Conservation (phyloP, 164 flowering plant genomes). For the Nymphaea thermarum region DNA sequence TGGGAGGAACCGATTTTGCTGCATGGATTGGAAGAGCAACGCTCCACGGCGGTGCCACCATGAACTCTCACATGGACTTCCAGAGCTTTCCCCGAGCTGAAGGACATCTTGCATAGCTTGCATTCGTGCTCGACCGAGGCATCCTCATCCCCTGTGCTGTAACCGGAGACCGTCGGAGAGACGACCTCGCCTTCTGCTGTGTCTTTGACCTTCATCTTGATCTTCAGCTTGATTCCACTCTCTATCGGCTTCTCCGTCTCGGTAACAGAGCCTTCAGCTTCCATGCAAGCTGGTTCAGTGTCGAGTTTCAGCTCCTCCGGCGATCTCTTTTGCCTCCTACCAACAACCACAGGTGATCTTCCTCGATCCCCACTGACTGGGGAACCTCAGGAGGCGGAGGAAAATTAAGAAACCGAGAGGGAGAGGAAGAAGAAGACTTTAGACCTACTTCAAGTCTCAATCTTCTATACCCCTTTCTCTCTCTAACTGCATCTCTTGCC, state of each 20-base stretch:
- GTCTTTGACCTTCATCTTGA: neutral
- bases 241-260: neutral
- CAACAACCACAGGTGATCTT: too few species aligned
- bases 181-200: neutral
- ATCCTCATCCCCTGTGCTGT: neutral
- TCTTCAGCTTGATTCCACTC: neutral
- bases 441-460: too few species aligned
- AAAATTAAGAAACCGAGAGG: too few species aligned
- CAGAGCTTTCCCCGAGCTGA: conserved; percentile 1
- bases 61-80: neutral
- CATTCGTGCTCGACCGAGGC: neutral
- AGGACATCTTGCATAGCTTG: neutral
- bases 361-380: too few species aligned
- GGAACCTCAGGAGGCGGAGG: too few species aligned
- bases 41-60: neutral
- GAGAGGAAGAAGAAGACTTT: too few species aligned
- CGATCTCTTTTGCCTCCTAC: too few species aligned
- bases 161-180: neutral
- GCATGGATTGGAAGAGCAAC: neutral
- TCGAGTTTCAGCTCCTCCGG: too few species aligned
- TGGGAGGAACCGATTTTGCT: neutral
- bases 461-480: too few species aligned
- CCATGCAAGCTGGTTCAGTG: neutral
- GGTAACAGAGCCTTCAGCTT: neutral
- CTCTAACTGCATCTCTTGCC: too few species aligned